Percentiles rank a stretch among this genome's conserved stretches.
These are phyloP conservation scores for Leccinum incarnatum DNA, from an alignment of 768 basidiomycete species.

Conservation along the genomic window DNA sequence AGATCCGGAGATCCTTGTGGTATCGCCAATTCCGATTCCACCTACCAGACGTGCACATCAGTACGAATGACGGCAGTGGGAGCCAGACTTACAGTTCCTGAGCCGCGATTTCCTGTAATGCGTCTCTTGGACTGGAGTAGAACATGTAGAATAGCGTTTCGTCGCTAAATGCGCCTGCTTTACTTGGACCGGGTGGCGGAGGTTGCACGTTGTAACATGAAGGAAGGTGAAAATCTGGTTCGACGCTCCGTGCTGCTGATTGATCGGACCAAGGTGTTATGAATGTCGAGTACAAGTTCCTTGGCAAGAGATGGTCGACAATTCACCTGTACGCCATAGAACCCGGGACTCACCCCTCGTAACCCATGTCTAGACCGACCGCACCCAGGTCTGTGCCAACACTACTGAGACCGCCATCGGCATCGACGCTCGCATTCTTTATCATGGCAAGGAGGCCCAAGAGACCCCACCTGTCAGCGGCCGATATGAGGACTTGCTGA, in stretches of 20 bases:
- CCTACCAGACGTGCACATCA: constrained; percentile 36
- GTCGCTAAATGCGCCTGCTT: constrained; percentile 85
- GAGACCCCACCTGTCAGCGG: constrained; percentile 95
- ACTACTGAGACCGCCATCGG: constrained; percentile 77
- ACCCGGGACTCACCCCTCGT: constrained; percentile 63
- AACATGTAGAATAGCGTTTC: constrained; percentile 99
- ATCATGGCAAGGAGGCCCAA: constrained; percentile 83
- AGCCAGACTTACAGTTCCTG: constrained; percentile 79
- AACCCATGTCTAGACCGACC: constrained; percentile 88
- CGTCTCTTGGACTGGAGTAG: constrained; percentile 90
- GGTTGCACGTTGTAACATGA: constrained; percentile 92
- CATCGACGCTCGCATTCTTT: constrained; percentile 71
- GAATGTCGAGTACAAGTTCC: constrained; percentile 87
- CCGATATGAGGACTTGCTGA: constrained; percentile 87
- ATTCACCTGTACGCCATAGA: constrained; percentile 16
- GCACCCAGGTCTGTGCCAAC: constrained; percentile 91
- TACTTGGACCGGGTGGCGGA: constrained; percentile 75
- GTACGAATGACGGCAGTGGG: background rate
- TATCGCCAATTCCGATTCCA: constrained; percentile 96
- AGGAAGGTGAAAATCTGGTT: constrained; percentile 90
- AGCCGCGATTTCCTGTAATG: constrained; percentile 90
- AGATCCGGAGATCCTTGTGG: constrained; percentile 83
- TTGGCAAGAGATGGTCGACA: constrained; percentile 26
- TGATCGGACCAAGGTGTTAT: constrained; percentile 97
- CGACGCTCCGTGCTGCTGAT: constrained; percentile 77